phyloP scores from a whole-genome alignment of 1,284 basidiomycete species.

The Cryptococcus hybrid region DNA sequence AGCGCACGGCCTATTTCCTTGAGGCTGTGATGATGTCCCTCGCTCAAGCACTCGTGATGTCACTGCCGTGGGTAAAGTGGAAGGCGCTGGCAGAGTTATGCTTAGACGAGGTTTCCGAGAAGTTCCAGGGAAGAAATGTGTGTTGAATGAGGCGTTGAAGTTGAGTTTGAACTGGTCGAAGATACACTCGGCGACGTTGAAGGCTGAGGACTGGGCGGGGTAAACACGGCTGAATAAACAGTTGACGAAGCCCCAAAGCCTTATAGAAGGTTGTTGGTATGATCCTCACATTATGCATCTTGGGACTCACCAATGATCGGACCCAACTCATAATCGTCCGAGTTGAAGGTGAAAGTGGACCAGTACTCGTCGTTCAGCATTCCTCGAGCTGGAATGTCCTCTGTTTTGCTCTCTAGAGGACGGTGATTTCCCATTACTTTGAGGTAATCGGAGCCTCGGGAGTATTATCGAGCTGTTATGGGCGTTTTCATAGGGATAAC shows the following conservation, averaged over 20 bases:
- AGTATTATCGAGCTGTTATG: too few species aligned
- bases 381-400: neutral
- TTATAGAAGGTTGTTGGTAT: constrained; percentile 14
- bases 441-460: too few species aligned
- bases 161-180: constrained; percentile 1
- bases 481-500: too few species aligned
- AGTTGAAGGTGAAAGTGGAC: constrained; percentile 28
- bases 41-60: neutral
- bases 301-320: constrained; percentile 28
- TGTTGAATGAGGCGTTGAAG: neutral
- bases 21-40: constrained; percentile 5
- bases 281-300: neutral
- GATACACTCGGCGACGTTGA: neutral
- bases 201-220: neutral
- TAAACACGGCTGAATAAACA: constrained; percentile 37
- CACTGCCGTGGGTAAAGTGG: neutral
- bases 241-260: constrained; percentile 44
- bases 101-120: constrained; percentile 1
- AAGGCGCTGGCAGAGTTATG: neutral
- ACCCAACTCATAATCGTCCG: constrained; percentile 38
- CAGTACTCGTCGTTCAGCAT: constrained; percentile 39
- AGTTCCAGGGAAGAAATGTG: neutral
- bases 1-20: constrained; percentile 22
- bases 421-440: too few species aligned
- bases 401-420: too few species aligned